Evolutionary conservation across 495 filamentous ascomycete genomes (phyloP).

Genomic region (Penicillium ochrochloron): DNA sequence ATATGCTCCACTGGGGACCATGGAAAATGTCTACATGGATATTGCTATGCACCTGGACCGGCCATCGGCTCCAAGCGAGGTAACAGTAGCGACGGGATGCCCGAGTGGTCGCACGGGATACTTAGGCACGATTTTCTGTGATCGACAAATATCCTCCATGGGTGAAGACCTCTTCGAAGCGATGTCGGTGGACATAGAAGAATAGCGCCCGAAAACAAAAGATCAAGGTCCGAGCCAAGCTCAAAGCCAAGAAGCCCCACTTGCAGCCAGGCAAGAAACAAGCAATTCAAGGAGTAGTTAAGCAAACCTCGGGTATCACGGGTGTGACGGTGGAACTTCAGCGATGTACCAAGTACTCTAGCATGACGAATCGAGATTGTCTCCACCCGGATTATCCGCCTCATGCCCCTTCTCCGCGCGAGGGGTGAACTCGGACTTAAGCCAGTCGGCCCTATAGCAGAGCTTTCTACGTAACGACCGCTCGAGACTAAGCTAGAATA

Average conservation of each 20-base stretch:
- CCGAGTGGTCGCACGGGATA: neutral
- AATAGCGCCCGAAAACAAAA: neutral
- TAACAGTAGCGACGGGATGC: neutral
- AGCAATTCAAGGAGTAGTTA: neutral
- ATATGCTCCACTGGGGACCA: slow-evolving; percentile 3
- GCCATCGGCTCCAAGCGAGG: neutral
- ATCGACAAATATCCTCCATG: slow-evolving; percentile 3
- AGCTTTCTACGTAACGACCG: neutral
- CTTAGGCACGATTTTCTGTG: neutral
- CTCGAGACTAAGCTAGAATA: neutral
- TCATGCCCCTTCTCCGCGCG: slow-evolving; percentile 13
- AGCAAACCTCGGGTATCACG: neutral
- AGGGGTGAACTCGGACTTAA: slow-evolving; percentile 16
- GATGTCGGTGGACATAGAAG: neutral
- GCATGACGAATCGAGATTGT: neutral
- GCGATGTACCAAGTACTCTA: neutral
- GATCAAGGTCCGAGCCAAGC: slow-evolving; percentile 7
- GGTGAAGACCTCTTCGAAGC: neutral
- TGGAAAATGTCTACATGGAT: neutral
- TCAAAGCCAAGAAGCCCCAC: slow-evolving; percentile 11
- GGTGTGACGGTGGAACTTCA: neutral
- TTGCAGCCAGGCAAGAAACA: neutral
- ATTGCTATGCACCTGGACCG: neutral
- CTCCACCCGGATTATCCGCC: slow-evolving; percentile 6
- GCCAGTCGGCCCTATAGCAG: slow-evolving; percentile 6